Evolutionary conservation across 225 moss, liverwort and hornwort species (phyloP).

Genomic region (Sphagnum tenellum): DNA sequence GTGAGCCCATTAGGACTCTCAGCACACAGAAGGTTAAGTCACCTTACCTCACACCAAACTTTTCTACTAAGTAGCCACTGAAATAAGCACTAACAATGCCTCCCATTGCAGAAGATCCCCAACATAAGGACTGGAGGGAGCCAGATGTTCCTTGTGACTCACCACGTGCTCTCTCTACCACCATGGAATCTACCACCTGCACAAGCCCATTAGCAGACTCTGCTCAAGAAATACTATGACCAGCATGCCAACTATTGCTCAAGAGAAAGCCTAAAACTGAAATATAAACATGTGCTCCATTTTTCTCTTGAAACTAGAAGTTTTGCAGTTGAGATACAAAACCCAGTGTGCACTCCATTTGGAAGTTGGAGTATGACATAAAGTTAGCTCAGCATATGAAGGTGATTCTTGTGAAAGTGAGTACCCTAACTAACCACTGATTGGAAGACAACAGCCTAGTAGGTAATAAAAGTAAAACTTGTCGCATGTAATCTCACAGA

Average conservation of each 20-base stretch:
- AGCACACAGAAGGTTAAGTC: not conserved
- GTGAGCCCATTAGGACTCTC: too few relatives aligned
- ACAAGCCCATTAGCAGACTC: not conserved
- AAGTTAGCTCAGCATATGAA: not conserved
- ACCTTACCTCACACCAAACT: constrained; percentile 71
- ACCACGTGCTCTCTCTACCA: constrained; percentile 96
- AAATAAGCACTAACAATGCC: constrained; percentile 91
- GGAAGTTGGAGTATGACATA: not conserved
- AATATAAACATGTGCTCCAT: not conserved
- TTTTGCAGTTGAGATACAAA: not conserved
- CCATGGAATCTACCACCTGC: constrained; percentile 98
- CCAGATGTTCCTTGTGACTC: constrained; percentile 85
- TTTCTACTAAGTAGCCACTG: constrained; percentile 82
- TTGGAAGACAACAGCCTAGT: not conserved
- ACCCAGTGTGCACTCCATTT: not conserved
- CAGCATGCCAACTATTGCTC: not conserved
- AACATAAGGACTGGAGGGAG: constrained; percentile 93
- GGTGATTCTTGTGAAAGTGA: too few relatives aligned
- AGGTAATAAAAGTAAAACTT: not conserved
- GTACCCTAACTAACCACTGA: not conserved
- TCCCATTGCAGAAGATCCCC: constrained; percentile 84
- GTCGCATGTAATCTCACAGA: not conserved
- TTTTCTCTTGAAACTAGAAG: not conserved
- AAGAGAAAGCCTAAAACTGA: not conserved
- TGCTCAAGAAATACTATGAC: not conserved